Conservation (phyloP, 2,329 filamentous ascomycete species). For the Microdochium nivale region DNA sequence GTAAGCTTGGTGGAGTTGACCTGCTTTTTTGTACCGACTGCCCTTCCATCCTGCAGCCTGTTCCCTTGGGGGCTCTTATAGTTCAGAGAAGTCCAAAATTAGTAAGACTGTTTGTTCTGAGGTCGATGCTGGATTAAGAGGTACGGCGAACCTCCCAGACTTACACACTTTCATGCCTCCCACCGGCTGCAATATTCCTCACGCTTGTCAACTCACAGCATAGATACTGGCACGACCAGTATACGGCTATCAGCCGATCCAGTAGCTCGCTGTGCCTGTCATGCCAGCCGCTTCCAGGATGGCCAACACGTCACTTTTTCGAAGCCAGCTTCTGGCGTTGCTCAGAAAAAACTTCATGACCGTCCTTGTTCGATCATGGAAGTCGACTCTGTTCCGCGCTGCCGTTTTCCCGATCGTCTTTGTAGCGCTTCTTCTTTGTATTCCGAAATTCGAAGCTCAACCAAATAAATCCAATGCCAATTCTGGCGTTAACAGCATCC, state of each 20-base stretch:
- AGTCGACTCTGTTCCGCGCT: constrained; percentile 15
- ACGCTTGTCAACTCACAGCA: too few species aligned
- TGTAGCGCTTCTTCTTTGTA: constrained; percentile 14
- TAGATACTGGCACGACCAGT: background rate
- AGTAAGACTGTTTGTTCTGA: too few species aligned
- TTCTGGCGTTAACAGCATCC: constrained; percentile 7
- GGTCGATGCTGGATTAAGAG: background rate
- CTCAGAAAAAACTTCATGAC: constrained; percentile 16
- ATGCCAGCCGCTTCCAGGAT: background rate
- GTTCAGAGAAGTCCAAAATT: background rate
- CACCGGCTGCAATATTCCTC: too few species aligned
- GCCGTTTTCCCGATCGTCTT: constrained; percentile 14
- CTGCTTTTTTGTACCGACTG: too few species aligned
- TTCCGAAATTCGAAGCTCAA: constrained; percentile 12
- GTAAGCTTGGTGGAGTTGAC: too few species aligned
- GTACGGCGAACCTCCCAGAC: background rate
- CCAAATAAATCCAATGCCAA: constrained; percentile 12
- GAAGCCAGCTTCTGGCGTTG: constrained; percentile 15
- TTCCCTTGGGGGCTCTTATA: background rate
- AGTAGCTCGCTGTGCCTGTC: too few species aligned
- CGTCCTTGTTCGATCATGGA: constrained; percentile 11
- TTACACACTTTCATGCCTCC: too few species aligned
- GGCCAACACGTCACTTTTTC: constrained; percentile 8
- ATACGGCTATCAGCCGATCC: too few species aligned
- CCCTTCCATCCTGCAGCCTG: constrained; percentile 3